Base-by-base conservation (phyloP, 805 yeast species). In the Metschnikowia baotianmanensis region DNA sequence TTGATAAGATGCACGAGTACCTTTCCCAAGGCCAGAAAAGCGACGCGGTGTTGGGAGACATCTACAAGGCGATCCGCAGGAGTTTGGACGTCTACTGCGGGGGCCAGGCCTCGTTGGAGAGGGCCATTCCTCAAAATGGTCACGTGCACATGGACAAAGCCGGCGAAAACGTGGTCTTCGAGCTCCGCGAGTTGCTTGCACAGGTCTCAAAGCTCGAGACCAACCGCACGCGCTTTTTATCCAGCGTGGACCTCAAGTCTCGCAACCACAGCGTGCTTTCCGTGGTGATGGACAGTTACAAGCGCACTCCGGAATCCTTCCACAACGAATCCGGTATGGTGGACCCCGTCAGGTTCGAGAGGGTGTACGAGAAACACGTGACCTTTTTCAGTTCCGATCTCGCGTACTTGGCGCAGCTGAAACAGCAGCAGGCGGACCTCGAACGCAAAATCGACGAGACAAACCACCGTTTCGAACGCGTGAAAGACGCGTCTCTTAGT, bases 11-110 rank as follows among this genome's bases (percentile, higher is more conserved):
- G 55, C 68, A 67, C 23, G 56, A 53, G 3, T 82, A 80, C 52
- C 57, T 84, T 13, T 50, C 53, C 1, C 78, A 78, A 46, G 93
- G 95, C 1, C 60, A 63, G 21, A 54, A 63, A 3, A 85, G 93
- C 7, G 96, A 89, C 58, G 58, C 58, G 3, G 63, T 73, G 2
- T 75, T 86, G 0, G 50, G 59, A 5, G 56, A 61, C 3, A 74
- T 76, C 34, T 76, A 78, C 47, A 48, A 57, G 1, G 68, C 72
- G n/a, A 66, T 85, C 34, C 74, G 71, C 40, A 68, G 72, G 1
- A 54, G 58, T 8, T 50, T 87, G 17, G 62, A 58, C 28, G 58
- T 74, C 5, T 73, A 71, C 43, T 65, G 69, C 20, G 70, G 72
- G 8, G 75, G 76, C 0, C 53, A 50, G 25, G 62, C 62, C 2